phyloP scores from a whole-genome alignment of 2,329 filamentous ascomycete species.

The Zymoseptoria ardabiliae region DNA sequence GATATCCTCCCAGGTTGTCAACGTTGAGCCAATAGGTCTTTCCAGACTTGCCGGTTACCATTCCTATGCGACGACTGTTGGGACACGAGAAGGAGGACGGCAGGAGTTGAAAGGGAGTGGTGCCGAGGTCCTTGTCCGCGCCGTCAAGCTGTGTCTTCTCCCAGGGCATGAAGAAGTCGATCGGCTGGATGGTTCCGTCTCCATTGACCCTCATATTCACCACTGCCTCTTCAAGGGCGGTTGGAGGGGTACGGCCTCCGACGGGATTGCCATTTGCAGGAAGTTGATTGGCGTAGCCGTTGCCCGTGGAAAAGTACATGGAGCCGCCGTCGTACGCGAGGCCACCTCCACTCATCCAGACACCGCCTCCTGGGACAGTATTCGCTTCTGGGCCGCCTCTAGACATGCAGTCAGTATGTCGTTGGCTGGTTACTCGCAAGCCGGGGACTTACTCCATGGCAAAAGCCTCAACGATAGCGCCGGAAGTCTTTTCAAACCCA shows the following conservation, averaged over 20 bases:
- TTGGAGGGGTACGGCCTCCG: conserved; percentile 4
- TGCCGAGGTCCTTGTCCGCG: conserved; percentile 8
- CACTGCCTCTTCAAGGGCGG: conserved; percentile 6
- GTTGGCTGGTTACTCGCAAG: neutral
- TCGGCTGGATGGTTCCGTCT: conserved; percentile 2
- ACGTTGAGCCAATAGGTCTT: conserved; percentile 6
- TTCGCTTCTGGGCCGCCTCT: conserved; percentile 1
- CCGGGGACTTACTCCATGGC: neutral
- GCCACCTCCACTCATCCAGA: conserved; percentile 8
- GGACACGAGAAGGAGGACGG: conserved; percentile 5
- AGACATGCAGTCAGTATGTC: neutral
- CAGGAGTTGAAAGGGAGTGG: conserved; percentile 6
- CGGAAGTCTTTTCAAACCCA: conserved; percentile 1
- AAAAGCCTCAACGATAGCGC: conserved; percentile 5
- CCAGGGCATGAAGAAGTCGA: conserved; percentile 9
- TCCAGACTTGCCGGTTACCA: conserved; percentile 6
- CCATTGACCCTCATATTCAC: conserved; percentile 2
- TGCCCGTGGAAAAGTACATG: conserved; percentile 7
- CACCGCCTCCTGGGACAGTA: conserved; percentile 4
- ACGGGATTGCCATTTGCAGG: conserved; percentile 4
- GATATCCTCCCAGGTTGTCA: conserved; percentile 7
- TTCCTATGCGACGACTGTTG: conserved; percentile 4
- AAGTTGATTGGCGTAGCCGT: conserved; percentile 4
- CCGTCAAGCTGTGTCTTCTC: conserved; percentile 7
- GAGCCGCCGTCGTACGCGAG: conserved; percentile 8